These are phyloP conservation scores for Magnolia officinalis DNA, from an alignment of 164 flowering plant genomes.

Conservation along the genomic window DNA sequence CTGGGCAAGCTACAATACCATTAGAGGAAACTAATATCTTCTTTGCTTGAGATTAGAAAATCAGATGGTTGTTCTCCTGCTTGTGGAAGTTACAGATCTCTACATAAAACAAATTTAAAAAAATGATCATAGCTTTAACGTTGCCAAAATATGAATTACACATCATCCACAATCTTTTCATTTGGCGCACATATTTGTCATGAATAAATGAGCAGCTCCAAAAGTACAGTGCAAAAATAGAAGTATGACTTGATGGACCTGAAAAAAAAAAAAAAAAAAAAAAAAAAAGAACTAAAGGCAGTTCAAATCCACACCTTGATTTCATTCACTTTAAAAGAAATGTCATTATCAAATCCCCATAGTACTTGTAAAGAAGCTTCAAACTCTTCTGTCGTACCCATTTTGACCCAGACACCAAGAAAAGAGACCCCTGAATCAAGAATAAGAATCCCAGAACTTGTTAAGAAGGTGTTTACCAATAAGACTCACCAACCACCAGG, in stretches of 20 bases:
- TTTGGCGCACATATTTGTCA: not conserved
- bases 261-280: not conserved
- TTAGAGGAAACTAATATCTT: too few relatives aligned
- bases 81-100: too few relatives aligned
- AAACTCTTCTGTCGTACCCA: constrained; percentile 96
- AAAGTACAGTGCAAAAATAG: not conserved
- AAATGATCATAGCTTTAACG: constrained; percentile 7
- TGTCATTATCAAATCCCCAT: constrained; percentile 87
- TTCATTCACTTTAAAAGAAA: constrained; percentile 82
- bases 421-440: too few relatives aligned
- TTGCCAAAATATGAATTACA: not conserved
- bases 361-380: constrained; percentile 96
- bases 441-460: too few relatives aligned
- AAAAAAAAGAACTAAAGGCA: constrained; percentile 1
- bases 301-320: constrained; percentile 58
- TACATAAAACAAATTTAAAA: not conserved
- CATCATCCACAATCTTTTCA: not conserved
- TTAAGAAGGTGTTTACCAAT: too few relatives aligned
- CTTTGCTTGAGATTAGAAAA: too few relatives aligned
- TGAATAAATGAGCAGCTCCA: not conserved
- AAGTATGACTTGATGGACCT: not conserved
- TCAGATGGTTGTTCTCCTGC: too few relatives aligned
- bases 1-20: too few relatives aligned
- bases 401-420: constrained; percentile 63
- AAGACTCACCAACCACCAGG: too few relatives aligned